Evolutionary conservation across 495 filamentous ascomycete genomes (phyloP), one percentile per base, ranked within the genome.

Genomic region (Penicillium canescens): DNA sequence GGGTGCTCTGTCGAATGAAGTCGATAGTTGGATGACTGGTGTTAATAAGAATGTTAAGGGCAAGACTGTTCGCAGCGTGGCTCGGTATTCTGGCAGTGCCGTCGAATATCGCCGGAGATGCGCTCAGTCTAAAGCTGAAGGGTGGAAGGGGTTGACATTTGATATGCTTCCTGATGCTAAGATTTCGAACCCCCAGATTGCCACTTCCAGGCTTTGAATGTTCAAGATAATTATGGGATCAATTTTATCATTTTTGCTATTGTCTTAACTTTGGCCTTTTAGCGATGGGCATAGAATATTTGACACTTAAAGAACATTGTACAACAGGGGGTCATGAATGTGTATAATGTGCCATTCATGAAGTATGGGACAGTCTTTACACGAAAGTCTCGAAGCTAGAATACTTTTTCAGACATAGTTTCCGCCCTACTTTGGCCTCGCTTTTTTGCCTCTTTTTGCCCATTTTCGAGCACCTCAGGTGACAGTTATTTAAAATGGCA

Each of bases 21-120:
- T 60, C 20, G 60, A 63, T 23, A 63, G 61, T 34, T 72, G 66
- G 68, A 69, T 71, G 69, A 72, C 66, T 9, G 68, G 66, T 8
- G 66, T 71, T 4, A 71, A 72, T 47, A 71, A 62, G 39, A 72
- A 69, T 52, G 41, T 69, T 7, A 52, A 59, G 20, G 43, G 59
- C 3, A 72, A 70, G 50, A 56, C 58, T 38, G 54, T 57, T 54
- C 53, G 67, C 14, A 67, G 56, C 35, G 52, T 69, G 38, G 66
- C 67, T n/a, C 50, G 69, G 24, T 72, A 71, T 24, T 52, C 55
- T 18, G 61, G 61, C 2, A 44, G 39, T 41, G 61, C 58, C 11
- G 49, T 49, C 26, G 58, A 65, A 31, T 65, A 61, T 44, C 58
- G 61, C 12, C 54, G 51, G 16, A 51, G 54, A 37, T 64, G 57